A percentile compares a stretch with the other conserved stretches of the same genome.
Conservation (phyloP, 495 filamentous ascomycete species). For the Tuber melanosporum region DNA sequence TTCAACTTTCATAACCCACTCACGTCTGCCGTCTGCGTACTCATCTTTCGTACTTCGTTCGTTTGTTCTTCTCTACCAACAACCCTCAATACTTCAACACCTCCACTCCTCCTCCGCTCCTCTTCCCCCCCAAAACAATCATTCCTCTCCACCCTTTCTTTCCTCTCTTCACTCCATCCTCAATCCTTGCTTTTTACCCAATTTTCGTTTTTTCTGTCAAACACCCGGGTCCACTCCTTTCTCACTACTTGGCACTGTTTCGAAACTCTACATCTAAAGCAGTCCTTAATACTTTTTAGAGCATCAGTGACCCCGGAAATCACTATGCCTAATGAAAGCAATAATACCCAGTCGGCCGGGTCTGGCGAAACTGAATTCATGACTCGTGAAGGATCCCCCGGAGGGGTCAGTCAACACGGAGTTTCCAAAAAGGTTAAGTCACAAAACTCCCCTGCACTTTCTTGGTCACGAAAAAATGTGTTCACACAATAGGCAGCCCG, state of each 20-base stretch:
- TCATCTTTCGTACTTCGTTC: slow-evolving; percentile 16
- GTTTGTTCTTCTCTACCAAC: slow-evolving; percentile 19
- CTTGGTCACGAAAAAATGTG: slow-evolving; percentile 1
- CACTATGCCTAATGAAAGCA: slow-evolving; percentile 30
- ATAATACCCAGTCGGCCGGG: slow-evolving; percentile 24
- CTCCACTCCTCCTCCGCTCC: slow-evolving; percentile 21
- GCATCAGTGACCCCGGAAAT: slow-evolving; percentile 16
- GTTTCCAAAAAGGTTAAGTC: slow-evolving; percentile 24
- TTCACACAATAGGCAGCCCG: slow-evolving; percentile 4
- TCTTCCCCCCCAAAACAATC: slow-evolving; percentile 18
- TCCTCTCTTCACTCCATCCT: slow-evolving; percentile 14
- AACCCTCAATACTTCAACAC: slow-evolving; percentile 17
- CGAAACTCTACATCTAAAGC: background rate
- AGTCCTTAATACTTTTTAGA: slow-evolving; percentile 1
- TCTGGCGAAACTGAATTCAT: slow-evolving; percentile 26
- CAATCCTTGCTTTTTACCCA: slow-evolving; percentile 27
- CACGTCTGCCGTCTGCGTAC: slow-evolving; percentile 1
- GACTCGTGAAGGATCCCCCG: slow-evolving; percentile 28
- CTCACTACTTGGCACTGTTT: background rate
- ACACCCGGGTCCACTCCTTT: slow-evolving; percentile 6
- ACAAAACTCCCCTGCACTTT: slow-evolving; percentile 4
- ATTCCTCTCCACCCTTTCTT: slow-evolving; percentile 13
- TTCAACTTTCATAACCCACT: background rate
- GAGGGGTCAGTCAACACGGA: slow-evolving; percentile 14
- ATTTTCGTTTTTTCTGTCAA: slow-evolving; percentile 16